phyloP scores from a whole-genome alignment of 306 rosid genomes.

The Carpinus viminea region DNA sequence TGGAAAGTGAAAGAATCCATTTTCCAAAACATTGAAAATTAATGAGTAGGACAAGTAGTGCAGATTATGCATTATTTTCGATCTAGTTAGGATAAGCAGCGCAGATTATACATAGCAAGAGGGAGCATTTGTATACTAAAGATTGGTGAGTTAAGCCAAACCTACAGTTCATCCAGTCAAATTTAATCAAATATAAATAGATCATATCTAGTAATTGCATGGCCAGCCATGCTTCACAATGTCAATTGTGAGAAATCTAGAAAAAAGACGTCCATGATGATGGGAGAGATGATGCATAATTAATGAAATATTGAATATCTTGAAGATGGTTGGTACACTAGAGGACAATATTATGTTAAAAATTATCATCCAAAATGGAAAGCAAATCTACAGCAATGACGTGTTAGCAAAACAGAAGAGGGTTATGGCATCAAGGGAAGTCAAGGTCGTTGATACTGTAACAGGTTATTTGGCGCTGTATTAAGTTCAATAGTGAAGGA shows the following conservation, averaged over 20 bases:
- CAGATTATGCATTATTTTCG: background rate
- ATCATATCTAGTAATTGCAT: background rate
- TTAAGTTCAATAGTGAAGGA: background rate
- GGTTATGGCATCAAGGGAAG: background rate
- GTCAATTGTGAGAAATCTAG: background rate
- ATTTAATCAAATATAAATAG: background rate
- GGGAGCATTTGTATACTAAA: background rate
- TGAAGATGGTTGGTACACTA: background rate
- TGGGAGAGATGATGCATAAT: background rate
- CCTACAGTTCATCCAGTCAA: background rate
- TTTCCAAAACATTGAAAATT: background rate
- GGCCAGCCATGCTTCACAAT: background rate
- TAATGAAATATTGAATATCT: background rate
- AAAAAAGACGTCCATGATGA: background rate
- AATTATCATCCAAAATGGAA: background rate
- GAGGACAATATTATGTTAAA: background rate
- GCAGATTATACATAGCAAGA: background rate
- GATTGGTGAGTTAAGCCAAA: background rate
- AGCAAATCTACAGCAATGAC: background rate
- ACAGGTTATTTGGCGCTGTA: background rate
- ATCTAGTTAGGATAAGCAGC: background rate
- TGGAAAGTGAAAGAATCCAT: background rate
- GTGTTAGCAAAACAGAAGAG: background rate
- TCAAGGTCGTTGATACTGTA: background rate
- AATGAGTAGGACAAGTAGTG: background rate